These are phyloP conservation scores for Penicillium crystallinum DNA, from an alignment of 495 filamentous ascomycete genomes.

Conservation along the genomic window DNA sequence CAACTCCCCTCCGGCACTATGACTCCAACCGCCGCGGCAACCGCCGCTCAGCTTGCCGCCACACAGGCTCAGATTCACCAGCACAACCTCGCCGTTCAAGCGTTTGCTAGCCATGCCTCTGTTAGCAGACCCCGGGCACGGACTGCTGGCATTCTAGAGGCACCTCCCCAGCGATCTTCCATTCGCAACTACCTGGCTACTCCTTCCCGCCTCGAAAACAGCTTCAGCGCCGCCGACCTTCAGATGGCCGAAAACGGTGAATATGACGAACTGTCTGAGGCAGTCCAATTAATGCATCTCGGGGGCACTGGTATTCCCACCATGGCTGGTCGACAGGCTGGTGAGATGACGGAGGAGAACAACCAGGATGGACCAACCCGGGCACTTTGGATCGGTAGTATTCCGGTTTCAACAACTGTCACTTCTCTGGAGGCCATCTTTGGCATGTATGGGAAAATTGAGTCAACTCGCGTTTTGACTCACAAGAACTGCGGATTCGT, in stretches of 20 bases:
- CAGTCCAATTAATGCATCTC: constrained; percentile 74
- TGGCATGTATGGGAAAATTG: constrained; percentile 80
- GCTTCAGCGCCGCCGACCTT: constrained; percentile 76
- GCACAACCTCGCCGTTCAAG: constrained; percentile 91
- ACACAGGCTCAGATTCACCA: constrained; percentile 89
- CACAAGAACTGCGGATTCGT: constrained; percentile 99
- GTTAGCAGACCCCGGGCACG: constrained; percentile 80
- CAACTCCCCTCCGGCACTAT: constrained; percentile 62
- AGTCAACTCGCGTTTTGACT: constrained; percentile 87
- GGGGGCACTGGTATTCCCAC: constrained; percentile 55
- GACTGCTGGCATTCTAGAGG: constrained; percentile 85
- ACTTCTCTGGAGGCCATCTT: constrained; percentile 93
- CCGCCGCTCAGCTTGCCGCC: constrained; percentile 66
- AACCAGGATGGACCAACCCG: constrained; percentile 86
- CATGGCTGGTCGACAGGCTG: constrained; percentile 41
- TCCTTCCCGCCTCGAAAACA: constrained; percentile 76
- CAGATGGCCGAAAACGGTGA: constrained; percentile 66
- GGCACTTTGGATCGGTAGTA: constrained; percentile 94
- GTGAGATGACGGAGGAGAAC: constrained; percentile 57
- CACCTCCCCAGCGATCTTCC: constrained; percentile 65
- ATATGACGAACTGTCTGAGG: constrained; percentile 65
- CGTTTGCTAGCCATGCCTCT: constrained; percentile 77
- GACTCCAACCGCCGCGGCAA: constrained; percentile 62
- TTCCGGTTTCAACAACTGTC: constrained; percentile 93
- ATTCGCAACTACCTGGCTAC: constrained; percentile 71